Evolutionary conservation across 371 early-diverging fungal genomes (phyloP), one percentile per base, ranked within the genome.

Genomic region (Mortierella sp.): DNA sequence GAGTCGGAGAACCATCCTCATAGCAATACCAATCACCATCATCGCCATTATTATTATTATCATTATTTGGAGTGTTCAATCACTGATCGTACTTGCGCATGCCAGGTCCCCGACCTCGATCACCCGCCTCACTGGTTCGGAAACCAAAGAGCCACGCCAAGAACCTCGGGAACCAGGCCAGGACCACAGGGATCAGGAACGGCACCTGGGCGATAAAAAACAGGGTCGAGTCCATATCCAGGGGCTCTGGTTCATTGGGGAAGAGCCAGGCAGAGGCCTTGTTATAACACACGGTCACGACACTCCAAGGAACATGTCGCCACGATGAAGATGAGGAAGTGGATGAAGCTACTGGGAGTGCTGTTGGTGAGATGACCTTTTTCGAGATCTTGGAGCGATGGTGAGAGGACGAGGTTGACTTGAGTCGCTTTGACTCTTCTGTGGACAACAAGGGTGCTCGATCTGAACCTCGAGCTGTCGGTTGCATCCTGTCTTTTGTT

Each of bases 221-320:
- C 29, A 69, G n/a, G 14, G 68, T 69, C 44, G 70, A 66, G 11
- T 62, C 46, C 25, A 74, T 26, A 58, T 74, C 75, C 23, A 74
- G 59, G 6, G 70, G 75, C 37, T 74, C 75, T 1, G 75, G 75
- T 18, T 74, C 75, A 28, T 65, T 50, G 7, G 75, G 75, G 56
- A 74, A 66, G 16, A 74, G 45, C 70, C 66, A 74, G 1, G 62
- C 70, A 1, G 70, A 50, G 52, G 44, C 25, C 4, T 70, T 30
- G 59, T 69, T 69, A 44, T 66, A 74, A 15, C 57, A 62, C 37
- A 37, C 9, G 37, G 37, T 9, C 3, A 37, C 5, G 37, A 37
- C 9, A 9, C 37, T 37, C 37, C 37, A 37, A 9, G 37, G 9
- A 9, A 9, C 37, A 37, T 37, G 37, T 37, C 37, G 37, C 37